Percentiles rank a stretch among this genome's conserved stretches.
Evolutionary conservation across 768 basidiomycete genomes (phyloP).

Genomic region (Boletus subparvulus): DNA sequence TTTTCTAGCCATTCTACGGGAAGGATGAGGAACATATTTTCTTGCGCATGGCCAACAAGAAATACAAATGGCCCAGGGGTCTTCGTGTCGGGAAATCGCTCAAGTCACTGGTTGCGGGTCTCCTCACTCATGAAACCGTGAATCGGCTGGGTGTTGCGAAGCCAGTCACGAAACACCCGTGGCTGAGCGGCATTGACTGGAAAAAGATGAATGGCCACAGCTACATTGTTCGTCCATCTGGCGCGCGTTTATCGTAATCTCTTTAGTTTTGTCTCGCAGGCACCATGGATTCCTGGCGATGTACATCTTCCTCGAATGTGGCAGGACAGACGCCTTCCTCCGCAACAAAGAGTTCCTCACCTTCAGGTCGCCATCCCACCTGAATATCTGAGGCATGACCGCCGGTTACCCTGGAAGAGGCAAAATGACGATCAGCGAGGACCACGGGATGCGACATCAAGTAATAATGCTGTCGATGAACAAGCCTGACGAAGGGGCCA

Average conservation of each 20-base stretch:
- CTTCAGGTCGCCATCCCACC: constrained; percentile 37
- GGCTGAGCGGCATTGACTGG: constrained; percentile 50
- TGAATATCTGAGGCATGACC: constrained; percentile 37
- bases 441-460: not conserved
- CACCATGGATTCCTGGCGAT: constrained; percentile 41
- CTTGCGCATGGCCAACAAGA: constrained; percentile 27
- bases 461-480: not conserved
- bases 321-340: constrained; percentile 40
- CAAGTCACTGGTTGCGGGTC: constrained; percentile 41
- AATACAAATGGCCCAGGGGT: constrained; percentile 40
- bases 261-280: constrained; percentile 29
- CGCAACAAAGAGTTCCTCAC: constrained; percentile 38
- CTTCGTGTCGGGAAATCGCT: constrained; percentile 40
- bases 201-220: constrained; percentile 40
- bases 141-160: constrained; percentile 41
- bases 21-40: constrained; percentile 27
- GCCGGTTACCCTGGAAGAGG: constrained; percentile 29
- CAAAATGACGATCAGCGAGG: not conserved
- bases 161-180: constrained; percentile 42
- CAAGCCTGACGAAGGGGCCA: not conserved
- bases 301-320: constrained; percentile 33
- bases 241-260: not conserved
- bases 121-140: constrained; percentile 39
- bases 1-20: constrained; percentile 28
- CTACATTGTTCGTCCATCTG: constrained; percentile 42